Evolutionary conservation across 805 yeast species (phyloP).

Genomic region (Metschnikowia kofuensis): DNA sequence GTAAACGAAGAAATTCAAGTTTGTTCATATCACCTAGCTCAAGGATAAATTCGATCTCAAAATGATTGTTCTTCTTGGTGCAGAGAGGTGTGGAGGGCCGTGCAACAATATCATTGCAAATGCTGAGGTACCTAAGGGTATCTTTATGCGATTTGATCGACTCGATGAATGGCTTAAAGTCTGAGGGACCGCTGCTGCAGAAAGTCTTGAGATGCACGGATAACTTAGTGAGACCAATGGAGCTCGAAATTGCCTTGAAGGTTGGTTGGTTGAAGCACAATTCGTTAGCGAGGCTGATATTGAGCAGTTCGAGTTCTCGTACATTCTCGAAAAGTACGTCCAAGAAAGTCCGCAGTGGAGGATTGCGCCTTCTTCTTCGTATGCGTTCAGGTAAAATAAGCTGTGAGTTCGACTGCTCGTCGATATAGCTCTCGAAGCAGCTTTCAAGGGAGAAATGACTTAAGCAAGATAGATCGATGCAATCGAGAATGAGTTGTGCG

Average conservation of each 20-base stretch:
- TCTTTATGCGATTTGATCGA: slow-evolving; percentile 11
- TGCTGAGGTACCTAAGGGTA: slow-evolving; percentile 10
- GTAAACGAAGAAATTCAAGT: slow-evolving; percentile 10
- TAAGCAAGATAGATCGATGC: slow-evolving; percentile 4
- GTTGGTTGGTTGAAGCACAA: slow-evolving; percentile 12
- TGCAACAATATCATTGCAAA: slow-evolving; percentile 14
- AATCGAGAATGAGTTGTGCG: slow-evolving; percentile 8
- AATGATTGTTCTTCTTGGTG: slow-evolving; percentile 7
- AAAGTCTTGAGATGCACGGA: slow-evolving; percentile 12
- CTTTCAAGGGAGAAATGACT: slow-evolving; percentile 11
- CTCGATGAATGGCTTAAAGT: slow-evolving; percentile 11
- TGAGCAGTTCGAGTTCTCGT: slow-evolving; percentile 9
- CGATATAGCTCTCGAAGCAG: slow-evolving; percentile 11
- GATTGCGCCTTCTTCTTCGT: slow-evolving; percentile 10
- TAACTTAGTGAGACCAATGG: slow-evolving; percentile 6
- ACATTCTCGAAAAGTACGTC: slow-evolving; percentile 7
- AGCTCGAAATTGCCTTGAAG: slow-evolving; percentile 4
- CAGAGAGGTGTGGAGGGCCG: slow-evolving; percentile 4
- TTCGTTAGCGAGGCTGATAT: slow-evolving; percentile 13
- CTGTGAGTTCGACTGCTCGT: not conserved
- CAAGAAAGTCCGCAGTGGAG: slow-evolving; percentile 13
- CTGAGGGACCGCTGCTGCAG: slow-evolving; percentile 3
- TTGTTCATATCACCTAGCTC: slow-evolving; percentile 6
- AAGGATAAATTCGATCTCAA: slow-evolving; percentile 7
- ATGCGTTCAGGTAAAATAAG: not conserved